These are phyloP conservation scores for Nicotiana paniculata DNA, from an alignment of 257 asterid genomes.

Conservation along the genomic window DNA sequence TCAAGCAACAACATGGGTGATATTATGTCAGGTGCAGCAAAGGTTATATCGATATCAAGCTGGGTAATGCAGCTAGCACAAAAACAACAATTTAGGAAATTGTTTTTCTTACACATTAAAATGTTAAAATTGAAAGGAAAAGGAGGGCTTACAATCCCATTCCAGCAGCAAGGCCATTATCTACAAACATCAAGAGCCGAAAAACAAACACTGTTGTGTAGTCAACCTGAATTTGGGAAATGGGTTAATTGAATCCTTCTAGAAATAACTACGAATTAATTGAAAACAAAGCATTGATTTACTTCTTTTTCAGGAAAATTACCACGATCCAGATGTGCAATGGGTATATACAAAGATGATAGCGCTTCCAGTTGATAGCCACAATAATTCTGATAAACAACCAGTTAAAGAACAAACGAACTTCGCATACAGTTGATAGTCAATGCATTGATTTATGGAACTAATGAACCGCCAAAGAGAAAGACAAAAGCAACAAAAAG, in stretches of 20 bases:
- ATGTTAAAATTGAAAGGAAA: background rate
- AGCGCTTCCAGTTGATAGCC: constrained; percentile 76
- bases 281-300: background rate
- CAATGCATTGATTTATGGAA: background rate
- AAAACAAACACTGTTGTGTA: constrained; percentile 73
- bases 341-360: constrained; percentile 66
- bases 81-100: background rate
- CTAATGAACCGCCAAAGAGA: background rate
- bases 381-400: constrained; percentile 58
- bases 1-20: background rate
- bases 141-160: constrained; percentile 85
- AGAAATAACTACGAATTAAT: background rate
- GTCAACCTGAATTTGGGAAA: constrained; percentile 50
- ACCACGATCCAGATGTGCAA: constrained; percentile 98
- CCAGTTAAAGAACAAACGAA: constrained; percentile 31
- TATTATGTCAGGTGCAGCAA: background rate
- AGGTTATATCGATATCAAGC: background rate
- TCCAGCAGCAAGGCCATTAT: constrained; percentile 90
- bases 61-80: background rate
- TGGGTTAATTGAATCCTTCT: background rate
- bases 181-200: constrained; percentile 93
- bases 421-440: background rate
- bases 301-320: background rate
- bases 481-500: background rate
- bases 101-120: background rate